These are phyloP conservation scores for Reticulascus tulasneorum DNA, from an alignment of 2,329 filamentous ascomycete species.

Conservation along the genomic window DNA sequence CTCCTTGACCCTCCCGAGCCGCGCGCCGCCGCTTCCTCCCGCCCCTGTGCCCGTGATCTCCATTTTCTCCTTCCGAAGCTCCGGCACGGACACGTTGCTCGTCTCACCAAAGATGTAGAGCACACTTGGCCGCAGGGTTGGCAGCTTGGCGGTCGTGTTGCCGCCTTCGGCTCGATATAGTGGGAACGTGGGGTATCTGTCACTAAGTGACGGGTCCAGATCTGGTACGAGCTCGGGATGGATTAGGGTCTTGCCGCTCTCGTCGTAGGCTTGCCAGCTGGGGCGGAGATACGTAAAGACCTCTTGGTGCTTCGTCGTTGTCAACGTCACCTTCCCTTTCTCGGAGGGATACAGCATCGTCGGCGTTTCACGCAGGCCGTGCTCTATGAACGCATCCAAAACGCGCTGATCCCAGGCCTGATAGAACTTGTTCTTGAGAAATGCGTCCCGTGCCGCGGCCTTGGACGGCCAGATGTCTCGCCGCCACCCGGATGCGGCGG, in stretches of 20 bases:
- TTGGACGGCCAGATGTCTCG: conserved; percentile 81
- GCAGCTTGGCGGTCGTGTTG: conserved; percentile 53
- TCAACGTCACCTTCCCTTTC: conserved; percentile 59
- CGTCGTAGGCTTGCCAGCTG: conserved; percentile 42
- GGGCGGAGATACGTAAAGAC: conserved; percentile 73
- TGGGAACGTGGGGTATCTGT: conserved; percentile 36
- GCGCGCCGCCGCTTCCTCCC: conserved; percentile 63
- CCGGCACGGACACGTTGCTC: conserved; percentile 52
- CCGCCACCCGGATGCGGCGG: conserved; percentile 63
- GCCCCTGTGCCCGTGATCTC: conserved; percentile 58
- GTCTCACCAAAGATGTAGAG: conserved; percentile 65
- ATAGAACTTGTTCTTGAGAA: conserved; percentile 72
- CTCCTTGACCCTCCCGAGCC: conserved; percentile 63
- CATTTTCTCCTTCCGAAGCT: conserved; percentile 53
- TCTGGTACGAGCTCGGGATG: conserved; percentile 41
- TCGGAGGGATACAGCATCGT: conserved; percentile 52
- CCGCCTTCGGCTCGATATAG: conserved; percentile 67
- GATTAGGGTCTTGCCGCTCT: conserved; percentile 32
- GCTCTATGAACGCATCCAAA: conserved; percentile 65
- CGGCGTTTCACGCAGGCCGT: conserved; percentile 73
- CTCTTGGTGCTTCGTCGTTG: conserved; percentile 84
- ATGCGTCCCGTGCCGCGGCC: conserved; percentile 60
- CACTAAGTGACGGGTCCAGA: conserved; percentile 34
- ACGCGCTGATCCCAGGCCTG: conserved; percentile 77
- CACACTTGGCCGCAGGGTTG: conserved; percentile 58